These are phyloP conservation scores for Xanthoconium separans DNA, from an alignment of 1,284 basidiomycete genomes.

Conservation along the genomic window DNA sequence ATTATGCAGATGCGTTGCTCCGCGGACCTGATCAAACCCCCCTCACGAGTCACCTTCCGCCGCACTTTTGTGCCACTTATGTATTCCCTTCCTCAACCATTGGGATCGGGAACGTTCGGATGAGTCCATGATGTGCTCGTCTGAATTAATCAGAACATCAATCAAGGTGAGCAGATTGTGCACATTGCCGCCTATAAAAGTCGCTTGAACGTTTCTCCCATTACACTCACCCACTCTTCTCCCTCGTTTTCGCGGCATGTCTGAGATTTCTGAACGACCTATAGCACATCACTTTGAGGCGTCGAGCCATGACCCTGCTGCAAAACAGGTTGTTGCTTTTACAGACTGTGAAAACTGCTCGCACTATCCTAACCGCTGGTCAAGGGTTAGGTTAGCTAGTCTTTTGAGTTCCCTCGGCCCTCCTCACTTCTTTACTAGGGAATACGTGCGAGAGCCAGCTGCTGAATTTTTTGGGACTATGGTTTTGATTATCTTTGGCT, in stretches of 20 bases:
- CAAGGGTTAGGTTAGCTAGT: constrained; percentile 48
- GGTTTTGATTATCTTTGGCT: constrained; percentile 66
- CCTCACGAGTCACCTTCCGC: no score
- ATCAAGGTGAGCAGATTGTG: no score
- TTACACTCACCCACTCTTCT: neutral
- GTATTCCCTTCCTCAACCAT: no score
- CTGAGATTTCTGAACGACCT: constrained; percentile 17
- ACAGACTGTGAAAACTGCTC: constrained; percentile 27
- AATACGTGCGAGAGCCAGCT: constrained; percentile 55
- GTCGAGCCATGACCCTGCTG: constrained; percentile 9
- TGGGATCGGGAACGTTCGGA: no score
- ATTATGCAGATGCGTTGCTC: no score
- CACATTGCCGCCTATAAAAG: constrained; percentile 25
- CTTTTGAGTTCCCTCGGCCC: neutral
- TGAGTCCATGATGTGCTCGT: no score
- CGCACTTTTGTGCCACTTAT: no score
- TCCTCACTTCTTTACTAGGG: constrained; percentile 24
- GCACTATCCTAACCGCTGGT: constrained; percentile 54
- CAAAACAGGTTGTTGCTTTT: constrained; percentile 14
- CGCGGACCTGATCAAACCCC: no score
- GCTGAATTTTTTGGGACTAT: constrained; percentile 72
- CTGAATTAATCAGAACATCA: no score
- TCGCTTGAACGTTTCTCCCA: neutral
- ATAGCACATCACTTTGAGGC: constrained; percentile 16
- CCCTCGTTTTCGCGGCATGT: constrained; percentile 16